Evolutionary conservation across 805 yeast genomes (phyloP).

Genomic region (Candida loeiensis): DNA sequence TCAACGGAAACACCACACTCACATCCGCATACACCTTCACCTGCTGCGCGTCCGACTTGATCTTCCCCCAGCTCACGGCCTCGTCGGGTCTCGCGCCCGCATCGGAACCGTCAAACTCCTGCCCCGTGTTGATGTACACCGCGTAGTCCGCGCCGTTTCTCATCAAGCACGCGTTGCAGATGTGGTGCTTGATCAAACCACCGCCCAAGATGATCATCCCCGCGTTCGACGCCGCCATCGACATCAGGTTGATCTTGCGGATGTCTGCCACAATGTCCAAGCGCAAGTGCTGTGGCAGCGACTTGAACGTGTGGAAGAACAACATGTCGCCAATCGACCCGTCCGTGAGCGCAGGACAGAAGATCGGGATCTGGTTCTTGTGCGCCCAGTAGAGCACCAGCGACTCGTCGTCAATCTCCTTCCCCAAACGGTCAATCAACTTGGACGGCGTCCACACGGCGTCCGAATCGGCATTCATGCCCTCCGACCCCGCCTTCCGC

Average conservation of each 20-base stretch:
- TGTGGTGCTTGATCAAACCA: conserved; percentile 94
- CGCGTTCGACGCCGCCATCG: conserved; percentile 91
- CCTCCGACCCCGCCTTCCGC: conserved; percentile 44
- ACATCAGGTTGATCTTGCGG: conserved; percentile 83
- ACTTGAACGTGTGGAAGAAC: conserved; percentile 95
- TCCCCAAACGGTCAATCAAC: conserved; percentile 88
- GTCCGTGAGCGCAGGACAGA: conserved; percentile 97
- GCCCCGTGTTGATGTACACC: conserved; percentile 95
- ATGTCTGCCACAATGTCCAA: conserved; percentile 94
- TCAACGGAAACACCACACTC: conserved; percentile 88
- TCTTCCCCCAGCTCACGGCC: conserved; percentile 98
- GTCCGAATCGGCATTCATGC: conserved; percentile 58
- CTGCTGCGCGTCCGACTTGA: conserved; percentile 86
- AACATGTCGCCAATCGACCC: conserved; percentile 99
- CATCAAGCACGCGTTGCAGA: conserved; percentile 97
- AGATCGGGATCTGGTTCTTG: conserved; percentile 91
- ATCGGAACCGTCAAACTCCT: conserved; percentile 97
- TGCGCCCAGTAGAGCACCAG: conserved; percentile 98
- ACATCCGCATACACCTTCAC: conserved; percentile 96
- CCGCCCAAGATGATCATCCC: conserved; percentile 98
- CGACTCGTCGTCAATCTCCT: conserved; percentile 89
- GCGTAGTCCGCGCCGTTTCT: conserved; percentile 99
- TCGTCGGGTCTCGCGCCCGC: conserved; percentile 99
- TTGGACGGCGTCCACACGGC: conserved; percentile 93
- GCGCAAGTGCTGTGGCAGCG: conserved; percentile 85